These are phyloP conservation scores for Mucor racemosus DNA, from an alignment of 371 early-diverging fungal genomes.

Conservation along the genomic window DNA sequence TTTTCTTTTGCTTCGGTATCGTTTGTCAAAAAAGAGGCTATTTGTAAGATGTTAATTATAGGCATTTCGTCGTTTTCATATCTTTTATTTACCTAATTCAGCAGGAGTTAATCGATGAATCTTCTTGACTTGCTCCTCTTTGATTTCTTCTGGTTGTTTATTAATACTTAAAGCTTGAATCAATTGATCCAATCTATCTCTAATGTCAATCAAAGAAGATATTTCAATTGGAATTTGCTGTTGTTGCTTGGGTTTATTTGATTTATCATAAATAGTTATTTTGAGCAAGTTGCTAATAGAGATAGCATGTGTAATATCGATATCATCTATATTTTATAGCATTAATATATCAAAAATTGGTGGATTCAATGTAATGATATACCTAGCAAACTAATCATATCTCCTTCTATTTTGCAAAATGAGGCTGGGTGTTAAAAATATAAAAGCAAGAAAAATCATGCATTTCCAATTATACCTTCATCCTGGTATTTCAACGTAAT, in stretches of 20 bases:
- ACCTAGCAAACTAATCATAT: conserved; percentile 56
- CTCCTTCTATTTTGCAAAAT: conserved; percentile 45
- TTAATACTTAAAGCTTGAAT: neutral
- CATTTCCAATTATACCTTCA: conserved; percentile 38
- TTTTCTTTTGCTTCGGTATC: neutral
- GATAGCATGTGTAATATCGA: conserved; percentile 59
- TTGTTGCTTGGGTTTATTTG: neutral
- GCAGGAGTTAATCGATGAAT: conserved; percentile 17
- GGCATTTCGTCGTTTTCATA: too few species aligned
- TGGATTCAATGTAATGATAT: neutral
- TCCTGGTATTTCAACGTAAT: conserved; percentile 58
- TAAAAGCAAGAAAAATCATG: neutral
- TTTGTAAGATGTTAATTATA: neutral
- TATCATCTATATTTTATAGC: conserved; percentile 44
- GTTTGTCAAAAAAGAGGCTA: conserved; percentile 7
- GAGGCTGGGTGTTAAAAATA: neutral
- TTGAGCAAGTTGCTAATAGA: conserved; percentile 56
- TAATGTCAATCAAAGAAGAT: conserved; percentile 18
- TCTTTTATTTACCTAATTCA: conserved; percentile 18
- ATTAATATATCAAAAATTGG: neutral
- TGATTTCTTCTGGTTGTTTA: neutral
- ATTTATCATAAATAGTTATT: conserved; percentile 49
- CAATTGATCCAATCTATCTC: conserved; percentile 16
- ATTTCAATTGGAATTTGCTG: neutral
- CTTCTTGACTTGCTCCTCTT: neutral